A percentile compares a stretch with the other conserved stretches of the same genome.
phyloP scores from a whole-genome alignment of 148 eudicot species.

The Vaccinium myrtillus region DNA sequence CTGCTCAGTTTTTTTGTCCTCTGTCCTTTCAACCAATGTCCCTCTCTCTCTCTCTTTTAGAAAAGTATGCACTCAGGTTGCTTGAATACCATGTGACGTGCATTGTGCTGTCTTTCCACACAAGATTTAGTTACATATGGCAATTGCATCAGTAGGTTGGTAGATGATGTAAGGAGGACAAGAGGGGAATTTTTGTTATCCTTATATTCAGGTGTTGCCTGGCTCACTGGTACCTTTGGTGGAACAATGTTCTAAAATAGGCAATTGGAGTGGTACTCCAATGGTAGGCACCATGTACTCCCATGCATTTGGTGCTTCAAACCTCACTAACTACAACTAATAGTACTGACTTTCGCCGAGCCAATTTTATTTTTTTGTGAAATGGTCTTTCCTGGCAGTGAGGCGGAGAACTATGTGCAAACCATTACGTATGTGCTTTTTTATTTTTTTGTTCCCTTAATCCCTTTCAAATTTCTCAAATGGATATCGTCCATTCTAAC shows the following conservation, averaged over 20 bases:
- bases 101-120: not conserved
- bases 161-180: not conserved
- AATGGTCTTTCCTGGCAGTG: not conserved
- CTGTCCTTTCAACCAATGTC: not conserved
- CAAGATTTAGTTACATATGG: not conserved
- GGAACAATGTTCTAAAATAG: not conserved
- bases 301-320: too few species aligned
- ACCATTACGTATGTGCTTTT: too few species aligned
- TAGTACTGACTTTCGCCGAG: too few species aligned
- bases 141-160: not conserved
- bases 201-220: not conserved
- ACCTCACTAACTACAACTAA: too few species aligned
- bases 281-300: too few species aligned
- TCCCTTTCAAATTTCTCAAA: too few species aligned
- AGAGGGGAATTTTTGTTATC: not conserved
- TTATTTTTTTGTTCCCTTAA: too few species aligned
- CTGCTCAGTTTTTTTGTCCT: not conserved
- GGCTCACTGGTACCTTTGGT: not conserved
- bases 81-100: not conserved
- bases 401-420: too few species aligned
- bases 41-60: not conserved
- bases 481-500: too few species aligned
- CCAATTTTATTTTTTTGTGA: not conserved
- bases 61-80: not conserved
- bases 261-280: too few species aligned